These are phyloP conservation scores for Monosporozyma aquatica DNA, from an alignment of 805 yeast genomes.

Conservation along the genomic window DNA sequence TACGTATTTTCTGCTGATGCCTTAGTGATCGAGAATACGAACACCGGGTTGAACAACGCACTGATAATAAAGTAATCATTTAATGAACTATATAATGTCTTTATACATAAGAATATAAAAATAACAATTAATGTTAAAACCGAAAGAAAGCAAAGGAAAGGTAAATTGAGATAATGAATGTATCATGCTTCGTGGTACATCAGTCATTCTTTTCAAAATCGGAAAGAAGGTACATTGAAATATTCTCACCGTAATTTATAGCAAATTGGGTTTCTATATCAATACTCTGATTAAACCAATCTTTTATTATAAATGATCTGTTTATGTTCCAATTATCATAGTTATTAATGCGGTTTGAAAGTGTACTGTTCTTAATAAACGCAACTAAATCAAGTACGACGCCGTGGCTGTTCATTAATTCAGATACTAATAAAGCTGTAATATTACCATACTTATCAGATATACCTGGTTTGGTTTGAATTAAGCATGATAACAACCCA, in stretches of 20 bases:
- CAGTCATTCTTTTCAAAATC: constrained; percentile 36
- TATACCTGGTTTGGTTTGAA: constrained; percentile 47
- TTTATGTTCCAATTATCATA: constrained; percentile 64
- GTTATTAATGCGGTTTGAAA: neutral
- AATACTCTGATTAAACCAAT: constrained; percentile 46
- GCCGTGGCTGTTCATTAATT: constrained; percentile 71
- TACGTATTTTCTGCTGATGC: no score
- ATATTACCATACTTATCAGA: constrained; percentile 50
- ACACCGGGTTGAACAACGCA: no score
- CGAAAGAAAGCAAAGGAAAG: no score
- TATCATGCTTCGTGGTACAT: no score
- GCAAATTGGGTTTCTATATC: constrained; percentile 39
- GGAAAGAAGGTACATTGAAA: constrained; percentile 48
- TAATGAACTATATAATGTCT: neutral
- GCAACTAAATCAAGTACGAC: constrained; percentile 75
- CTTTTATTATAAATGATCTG: constrained; percentile 53
- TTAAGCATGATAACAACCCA: constrained; percentile 64
- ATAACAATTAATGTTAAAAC: neutral
- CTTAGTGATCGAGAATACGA: no score
- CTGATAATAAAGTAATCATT: neutral
- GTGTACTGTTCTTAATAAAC: constrained; percentile 48
- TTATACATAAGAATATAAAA: neutral
- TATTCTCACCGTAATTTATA: constrained; percentile 58
- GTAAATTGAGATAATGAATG: no score
- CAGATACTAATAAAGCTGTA: constrained; percentile 75